phyloP scores from a whole-genome alignment of 768 basidiomycete species.

The Gautieria morchelliformis region DNA sequence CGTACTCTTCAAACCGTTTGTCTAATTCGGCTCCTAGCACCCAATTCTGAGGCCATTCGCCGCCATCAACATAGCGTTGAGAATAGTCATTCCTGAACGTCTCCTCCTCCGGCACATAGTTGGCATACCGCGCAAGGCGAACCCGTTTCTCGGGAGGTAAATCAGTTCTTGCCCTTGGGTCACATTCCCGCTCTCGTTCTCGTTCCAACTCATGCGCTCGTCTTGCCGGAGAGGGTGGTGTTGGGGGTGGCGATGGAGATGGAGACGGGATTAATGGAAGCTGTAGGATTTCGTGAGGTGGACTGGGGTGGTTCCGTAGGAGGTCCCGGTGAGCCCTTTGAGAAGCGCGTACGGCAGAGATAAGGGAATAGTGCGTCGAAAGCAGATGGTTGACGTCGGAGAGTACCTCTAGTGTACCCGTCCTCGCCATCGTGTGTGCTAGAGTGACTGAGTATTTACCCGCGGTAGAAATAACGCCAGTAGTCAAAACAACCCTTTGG shows the following conservation, averaged over 20 bases:
- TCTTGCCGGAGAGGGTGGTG: slow-evolving; percentile 20
- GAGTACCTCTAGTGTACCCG: slow-evolving; percentile 37
- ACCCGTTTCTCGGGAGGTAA: slow-evolving; percentile 67
- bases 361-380: slow-evolving; percentile 47
- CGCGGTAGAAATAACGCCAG: neutral
- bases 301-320: slow-evolving; percentile 44
- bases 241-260: slow-evolving; percentile 36
- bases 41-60: slow-evolving; percentile 92
- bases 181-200: neutral
- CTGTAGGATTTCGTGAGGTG: slow-evolving; percentile 43
- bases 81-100: slow-evolving; percentile 95
- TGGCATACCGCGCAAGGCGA: slow-evolving; percentile 56
- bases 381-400: slow-evolving; percentile 58
- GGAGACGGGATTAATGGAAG: slow-evolving; percentile 53
- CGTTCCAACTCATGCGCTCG: slow-evolving; percentile 25
- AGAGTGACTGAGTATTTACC: neutral
- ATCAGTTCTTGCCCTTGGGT: slow-evolving; percentile 25
- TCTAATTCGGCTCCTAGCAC: slow-evolving; percentile 85
- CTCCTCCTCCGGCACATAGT: slow-evolving; percentile 90
- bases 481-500: neutral
- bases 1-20: slow-evolving; percentile 88
- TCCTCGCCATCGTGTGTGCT: neutral
- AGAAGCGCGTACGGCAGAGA: slow-evolving; percentile 42
- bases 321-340: slow-evolving; percentile 51
- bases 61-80: slow-evolving; percentile 80